These are phyloP conservation scores for Pisolithus microcarpus DNA, from an alignment of 768 basidiomycete genomes.

Conservation along the genomic window DNA sequence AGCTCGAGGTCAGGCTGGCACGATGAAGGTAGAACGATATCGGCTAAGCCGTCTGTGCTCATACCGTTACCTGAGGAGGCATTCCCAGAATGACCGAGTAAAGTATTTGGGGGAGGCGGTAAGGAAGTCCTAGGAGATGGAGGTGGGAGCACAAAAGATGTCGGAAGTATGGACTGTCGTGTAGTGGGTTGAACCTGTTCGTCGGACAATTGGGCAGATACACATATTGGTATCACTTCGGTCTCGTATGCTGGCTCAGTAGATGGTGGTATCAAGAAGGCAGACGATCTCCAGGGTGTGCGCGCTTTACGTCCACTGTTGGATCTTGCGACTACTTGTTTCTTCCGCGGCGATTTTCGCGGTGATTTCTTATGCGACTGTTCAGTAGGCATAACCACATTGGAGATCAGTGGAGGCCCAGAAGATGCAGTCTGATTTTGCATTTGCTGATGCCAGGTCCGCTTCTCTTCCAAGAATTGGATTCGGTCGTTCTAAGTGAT, in stretches of 20 bases:
- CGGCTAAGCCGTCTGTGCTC: not conserved
- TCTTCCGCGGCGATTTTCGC: conserved; percentile 40
- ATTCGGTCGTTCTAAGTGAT: conserved; percentile 49
- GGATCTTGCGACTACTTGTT: conserved; percentile 41
- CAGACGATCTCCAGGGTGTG: conserved; percentile 42
- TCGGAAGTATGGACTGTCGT: conserved; percentile 47
- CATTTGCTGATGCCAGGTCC: conserved; percentile 60
- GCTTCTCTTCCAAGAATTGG: conserved; percentile 59
- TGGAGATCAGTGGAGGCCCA: conserved; percentile 11
- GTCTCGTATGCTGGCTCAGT: conserved; percentile 46
- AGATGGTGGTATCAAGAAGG: conserved; percentile 29
- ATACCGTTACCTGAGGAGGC: conserved; percentile 13
- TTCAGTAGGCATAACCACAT: conserved; percentile 8
- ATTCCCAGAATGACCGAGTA: conserved; percentile 21
- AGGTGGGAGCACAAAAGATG: conserved; percentile 71
- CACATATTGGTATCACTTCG: conserved; percentile 35
- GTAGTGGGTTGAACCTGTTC: not conserved
- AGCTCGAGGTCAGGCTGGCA: not conserved
- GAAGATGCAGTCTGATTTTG: conserved; percentile 49
- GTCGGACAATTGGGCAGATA: conserved; percentile 12
- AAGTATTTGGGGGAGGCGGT: conserved; percentile 40
- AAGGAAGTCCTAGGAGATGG: conserved; percentile 66
- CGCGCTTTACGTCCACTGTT: conserved; percentile 37
- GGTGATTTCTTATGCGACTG: conserved; percentile 34
- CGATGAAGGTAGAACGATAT: not conserved